These are phyloP conservation scores for Cytospora leucostoma DNA, from an alignment of 2,329 filamentous ascomycete genomes.

Conservation along the genomic window DNA sequence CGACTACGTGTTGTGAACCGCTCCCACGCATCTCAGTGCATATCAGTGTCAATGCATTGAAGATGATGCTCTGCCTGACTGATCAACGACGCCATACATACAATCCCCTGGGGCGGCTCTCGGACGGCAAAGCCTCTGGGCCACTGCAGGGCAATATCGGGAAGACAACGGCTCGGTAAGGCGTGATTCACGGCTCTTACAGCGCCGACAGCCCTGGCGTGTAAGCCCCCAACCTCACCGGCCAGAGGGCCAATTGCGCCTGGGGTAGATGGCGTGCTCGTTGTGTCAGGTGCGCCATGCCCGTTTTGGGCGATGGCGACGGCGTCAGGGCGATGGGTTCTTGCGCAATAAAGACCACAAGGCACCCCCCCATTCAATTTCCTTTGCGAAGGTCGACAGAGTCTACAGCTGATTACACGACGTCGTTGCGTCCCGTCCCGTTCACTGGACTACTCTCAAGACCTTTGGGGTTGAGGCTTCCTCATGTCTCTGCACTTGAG, in stretches of 20 bases:
- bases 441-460: neutral
- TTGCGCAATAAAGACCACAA: slow-evolving; percentile 32
- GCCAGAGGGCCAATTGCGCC: slow-evolving; percentile 20
- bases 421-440: slow-evolving; percentile 1
- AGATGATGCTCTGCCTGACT: neutral
- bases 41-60: neutral
- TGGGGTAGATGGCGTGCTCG: slow-evolving; percentile 22
- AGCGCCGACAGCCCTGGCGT: slow-evolving; percentile 15
- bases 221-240: slow-evolving; percentile 11
- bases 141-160: neutral
- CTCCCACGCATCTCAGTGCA: too few species aligned
- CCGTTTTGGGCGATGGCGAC: slow-evolving; percentile 15
- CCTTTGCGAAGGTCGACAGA: neutral
- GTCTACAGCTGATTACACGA: too few species aligned
- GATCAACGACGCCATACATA: neutral
- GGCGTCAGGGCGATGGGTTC: slow-evolving; percentile 23
- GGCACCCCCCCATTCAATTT: slow-evolving; percentile 22
- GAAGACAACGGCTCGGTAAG: slow-evolving; percentile 21
- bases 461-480: too few species aligned
- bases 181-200: slow-evolving; percentile 22
- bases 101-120: slow-evolving; percentile 15
- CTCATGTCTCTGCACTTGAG: too few species aligned
- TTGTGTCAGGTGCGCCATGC: slow-evolving; percentile 22
- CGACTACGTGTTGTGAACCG: neutral
- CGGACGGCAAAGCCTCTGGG: slow-evolving; percentile 22